Evolutionary conservation across 768 basidiomycete species (phyloP), one percentile per base, ranked within the genome.

Genomic region (Kwoniella pini): DNA sequence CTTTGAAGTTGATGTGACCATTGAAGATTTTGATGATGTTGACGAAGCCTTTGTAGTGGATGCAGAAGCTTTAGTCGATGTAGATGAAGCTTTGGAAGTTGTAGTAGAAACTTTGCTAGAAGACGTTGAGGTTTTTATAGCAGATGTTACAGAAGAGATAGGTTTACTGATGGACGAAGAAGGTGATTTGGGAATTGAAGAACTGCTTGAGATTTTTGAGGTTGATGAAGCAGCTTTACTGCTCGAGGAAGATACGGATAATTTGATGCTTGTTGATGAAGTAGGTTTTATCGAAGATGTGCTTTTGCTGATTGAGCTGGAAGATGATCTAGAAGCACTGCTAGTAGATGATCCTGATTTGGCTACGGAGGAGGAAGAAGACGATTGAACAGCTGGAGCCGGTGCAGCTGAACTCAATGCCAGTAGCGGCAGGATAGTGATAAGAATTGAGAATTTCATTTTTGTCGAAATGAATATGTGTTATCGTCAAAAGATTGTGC

Each of bases 351-450:
- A 43, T n/a, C 21, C 13, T 24, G 44, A n/a, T 27, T 46, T 22
- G 10, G 44, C 2, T 24, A 22, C 26, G 21, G 44, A 24, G 19
- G 44, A 24, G 15, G 45, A 46, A 46, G 24, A n/a, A n/a, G n/a
- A n/a, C n/a, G n/a, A n/a, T n/a, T n/a, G n/a, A n/a, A n/a, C n/a
- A n/a, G 21, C n/a, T 22, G 26, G 52, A 27, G 52, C 52, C 40
- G 52, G 52, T 19, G 52, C 52, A 7, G 38, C 52, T 12, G 36
- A 39, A 19, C 27, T 13, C 15, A 54, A n/a, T 9, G 40, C 38
- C 38, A 54, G 21, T 24, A 54, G 17, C 4, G 52, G 52, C 10
- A 54, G 38, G 22, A 54, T 4, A 2, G 52, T 30, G 38, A 54
- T 19, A 1, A 54, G 27, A 6, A 43, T 24, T 4, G 40, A 27